Base-by-base conservation (phyloP, 2,329 filamentous ascomycete species). In the Penicillium sclerotigenum region DNA sequence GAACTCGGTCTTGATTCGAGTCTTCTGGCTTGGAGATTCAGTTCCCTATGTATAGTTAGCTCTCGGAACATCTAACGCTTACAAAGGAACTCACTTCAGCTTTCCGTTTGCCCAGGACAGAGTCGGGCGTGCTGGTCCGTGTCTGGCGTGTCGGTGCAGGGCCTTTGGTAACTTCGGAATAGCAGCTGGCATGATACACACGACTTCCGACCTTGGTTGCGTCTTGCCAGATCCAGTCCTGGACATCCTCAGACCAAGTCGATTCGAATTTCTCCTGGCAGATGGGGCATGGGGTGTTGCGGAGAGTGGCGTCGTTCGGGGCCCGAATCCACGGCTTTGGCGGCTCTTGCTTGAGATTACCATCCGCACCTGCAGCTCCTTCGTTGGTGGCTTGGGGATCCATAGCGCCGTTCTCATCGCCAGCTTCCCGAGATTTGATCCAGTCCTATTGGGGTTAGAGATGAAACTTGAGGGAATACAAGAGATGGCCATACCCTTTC, bases 181-280 rank as follows among this genome's bases (percentile, higher is more conserved):
- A 90, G 71, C 94, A 99, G 52, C 87, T 95, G 11, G 88, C 91
- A 73, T 99, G 94, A 67, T 91, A 97, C 16, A 94, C 88, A 60
- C 90, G 86, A 54, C 82, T 85, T 34, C 89, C 89, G 29, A 95
- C 84, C 61, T 87, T 83, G 48, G 89, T 81, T 0, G 93, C 90
- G 73, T 99, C 93, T 73, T 91, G 87, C 90, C 94, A 97, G 38
- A 99, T 93, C 83, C 92, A 97, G 68, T 99, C 93, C 73, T 97
- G 91, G 18, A 89, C 89, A 60, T 95, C 91, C 65, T 95, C 91
- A 7, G 93, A 86, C 88, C 91, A 97, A 62, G 89, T 88, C 62
- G 89, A 91, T 75, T 95, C 89, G 66, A 99, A 97, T 63, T 89
- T 88, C 71, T 99, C 94, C 72, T 96, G 92, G 72, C 94, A 97